Evolutionary conservation across 257 asterid genomes (phyloP), one percentile per base, ranked within the genome.

Genomic region (Solanum raphanifolium): DNA sequence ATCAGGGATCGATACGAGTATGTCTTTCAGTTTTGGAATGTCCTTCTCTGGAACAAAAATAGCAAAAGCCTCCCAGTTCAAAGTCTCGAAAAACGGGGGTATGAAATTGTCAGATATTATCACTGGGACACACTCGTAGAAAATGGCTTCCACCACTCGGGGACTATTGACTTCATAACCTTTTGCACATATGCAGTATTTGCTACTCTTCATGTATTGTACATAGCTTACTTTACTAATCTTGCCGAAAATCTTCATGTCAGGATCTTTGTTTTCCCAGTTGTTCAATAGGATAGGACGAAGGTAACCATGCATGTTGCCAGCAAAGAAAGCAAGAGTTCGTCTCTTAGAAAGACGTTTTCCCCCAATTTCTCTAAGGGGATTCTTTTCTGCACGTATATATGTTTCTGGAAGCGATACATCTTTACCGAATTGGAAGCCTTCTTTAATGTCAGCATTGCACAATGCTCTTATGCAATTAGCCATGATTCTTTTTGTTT

Each of bases 81-180:
- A 75, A 4, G 93, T 91, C 89, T 97, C 98, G 16, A 95, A 94
- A 65, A 97, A 95, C 0, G 98, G 98, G 15, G 98, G 98, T 62
- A 97, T 94, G 36, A 92, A 97, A 85, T 95, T 95, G 88, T 97
- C 98, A 0, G 99, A 95, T 86, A 97, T 93, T n/a, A 97, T 97
- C n/a, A 97, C 99, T 0, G 99, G 99, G 1, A 97, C 96, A 38
- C 99, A 97, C 93, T 95, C 98, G 32, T 92, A 97, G 92, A 94
- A 93, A 52, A 97, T 94, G 62, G 99, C 98, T 91, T 97, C 99
- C 87, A 97, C 99, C n/a, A 97, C 98, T 41, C 99, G 91, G 7
- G 99, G 99, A 86, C 98, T 97, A 83, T 97, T 95, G 35, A 96
- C 99, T 87, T 97, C 99, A 46, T 82, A 95, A 10, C 99, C 99